Conservation (phyloP, 2,329 filamentous ascomycete genomes). For the Passalora sequoiae region DNA sequence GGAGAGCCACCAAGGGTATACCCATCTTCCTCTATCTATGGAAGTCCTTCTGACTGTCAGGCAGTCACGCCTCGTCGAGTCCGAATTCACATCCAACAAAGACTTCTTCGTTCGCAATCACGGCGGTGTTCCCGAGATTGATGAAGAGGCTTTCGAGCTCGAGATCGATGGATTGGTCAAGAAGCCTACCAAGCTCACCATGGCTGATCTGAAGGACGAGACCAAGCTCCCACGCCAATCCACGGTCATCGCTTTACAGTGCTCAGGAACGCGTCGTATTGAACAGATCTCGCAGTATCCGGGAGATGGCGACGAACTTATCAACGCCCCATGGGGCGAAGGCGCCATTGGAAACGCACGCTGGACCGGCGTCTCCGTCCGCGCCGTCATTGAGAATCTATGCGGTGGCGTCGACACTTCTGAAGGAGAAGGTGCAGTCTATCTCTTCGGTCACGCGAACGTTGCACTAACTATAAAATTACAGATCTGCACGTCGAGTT, state of each 20-base stretch:
- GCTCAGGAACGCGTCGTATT: conserved; percentile 62
- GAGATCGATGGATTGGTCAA: conserved; percentile 58
- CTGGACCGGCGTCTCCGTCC: conserved; percentile 54
- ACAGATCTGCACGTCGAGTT: conserved; percentile 63
- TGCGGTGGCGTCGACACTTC: conserved; percentile 58
- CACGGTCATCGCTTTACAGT: conserved; percentile 61
- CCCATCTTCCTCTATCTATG: too few species aligned
- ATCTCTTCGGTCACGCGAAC: too few species aligned
- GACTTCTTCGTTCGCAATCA: conserved; percentile 64
- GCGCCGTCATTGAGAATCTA: conserved; percentile 53
- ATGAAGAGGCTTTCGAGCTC: conserved; percentile 51
- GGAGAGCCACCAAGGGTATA: conserved; percentile 23
- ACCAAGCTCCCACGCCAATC: conserved; percentile 54
- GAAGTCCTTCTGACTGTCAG: not conserved
- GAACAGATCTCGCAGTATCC: conserved; percentile 63
- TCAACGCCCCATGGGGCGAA: conserved; percentile 49
- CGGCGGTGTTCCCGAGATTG: conserved; percentile 63
- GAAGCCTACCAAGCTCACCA: conserved; percentile 51
- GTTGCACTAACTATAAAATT: too few species aligned
- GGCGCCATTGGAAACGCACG: conserved; percentile 58
- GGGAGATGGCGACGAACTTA: conserved; percentile 53
- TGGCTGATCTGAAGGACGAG: conserved; percentile 59
- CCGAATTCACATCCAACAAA: conserved; percentile 2
- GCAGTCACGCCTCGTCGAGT: conserved; percentile 1
- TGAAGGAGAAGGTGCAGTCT: conserved; percentile 27